Base-by-base conservation (phyloP, 129 eudicot species). In the Artemisia tridentata region DNA sequence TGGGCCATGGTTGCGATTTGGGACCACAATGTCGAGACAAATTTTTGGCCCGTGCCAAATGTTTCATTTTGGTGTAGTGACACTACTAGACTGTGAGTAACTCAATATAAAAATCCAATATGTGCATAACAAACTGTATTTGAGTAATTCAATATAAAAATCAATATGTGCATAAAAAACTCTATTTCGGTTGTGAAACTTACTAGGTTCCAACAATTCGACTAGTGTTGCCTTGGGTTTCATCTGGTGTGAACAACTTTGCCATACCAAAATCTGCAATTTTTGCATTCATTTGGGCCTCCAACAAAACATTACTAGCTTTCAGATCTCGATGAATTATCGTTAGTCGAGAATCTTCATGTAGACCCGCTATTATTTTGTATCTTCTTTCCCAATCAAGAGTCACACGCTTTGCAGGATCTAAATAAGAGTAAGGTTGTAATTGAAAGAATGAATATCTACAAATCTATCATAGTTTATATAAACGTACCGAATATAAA, bases 201-300 rank as follows among this genome's bases (percentile, higher is more conserved):
- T 80, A 84, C 88, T 69, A 78, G 63, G 85, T 84, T 47, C 88
- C 88, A 7, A 67, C 85, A 73, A 78, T 55, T 63, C 63, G 76
- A 62, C 59, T 58, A 45, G 88, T 80, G 59, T 47, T 78, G 52
- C 53, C 85, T 64, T 78, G 85, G 12, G 88, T 65, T 70, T 84
- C 83, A 20, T 84, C 88, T 0, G 49, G 65, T 10, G 67, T 65
- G 23, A 80, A 84, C 75, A 84, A 80, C 18, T 78, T 65, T 46
- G 86, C 80, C 57, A 73, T 74, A 51, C 86, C 90, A 69, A 82
- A 85, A 72, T 85, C 90, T 3, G 84, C 81, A 63, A 85, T 85
- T 52, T 85, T 85, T 2, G 90, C 79, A 31, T 49, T 65, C 83
- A 85, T 79, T 27, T 85, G 31, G 23, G 54, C 80, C 72, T 82